A percentile compares a stretch with the other conserved stretches of the same genome.
Conservation (phyloP, 108 stramenopile genomes). For the Nitzschia inconspicua region DNA sequence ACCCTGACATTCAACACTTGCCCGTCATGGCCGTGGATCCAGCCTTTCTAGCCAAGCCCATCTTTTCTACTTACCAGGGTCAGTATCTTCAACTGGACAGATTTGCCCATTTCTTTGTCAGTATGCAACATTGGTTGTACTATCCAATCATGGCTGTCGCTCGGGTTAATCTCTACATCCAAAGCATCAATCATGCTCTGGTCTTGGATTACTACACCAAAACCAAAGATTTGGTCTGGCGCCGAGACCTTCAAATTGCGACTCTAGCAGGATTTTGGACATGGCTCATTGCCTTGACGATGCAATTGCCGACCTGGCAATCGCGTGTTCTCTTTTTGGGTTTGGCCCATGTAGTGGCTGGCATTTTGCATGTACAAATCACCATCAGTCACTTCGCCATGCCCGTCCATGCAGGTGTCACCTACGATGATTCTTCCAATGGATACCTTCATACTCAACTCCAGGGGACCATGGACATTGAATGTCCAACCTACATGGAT, state of each 20-base stretch:
- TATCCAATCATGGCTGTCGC: constrained; percentile 88
- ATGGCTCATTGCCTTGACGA: constrained; percentile 50
- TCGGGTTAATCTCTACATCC: constrained; percentile 83
- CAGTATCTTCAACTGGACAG: constrained; percentile 60
- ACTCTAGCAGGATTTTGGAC: constrained; percentile 54
- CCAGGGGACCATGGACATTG: constrained; percentile 75
- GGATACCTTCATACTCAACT: constrained; percentile 62
- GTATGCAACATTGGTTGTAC: constrained; percentile 84
- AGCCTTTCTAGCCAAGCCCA: constrained; percentile 28
- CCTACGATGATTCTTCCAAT: constrained; percentile 45
- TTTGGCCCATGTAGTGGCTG: constrained; percentile 76
- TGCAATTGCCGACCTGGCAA: constrained; percentile 38
- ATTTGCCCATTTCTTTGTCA: constrained; percentile 64
- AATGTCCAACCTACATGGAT: constrained; percentile 76
- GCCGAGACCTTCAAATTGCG: constrained; percentile 45
- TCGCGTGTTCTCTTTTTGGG: constrained; percentile 61
- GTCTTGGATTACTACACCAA: constrained; percentile 24
- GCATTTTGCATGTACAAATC: constrained; percentile 79
- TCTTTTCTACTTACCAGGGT: constrained; percentile 82
- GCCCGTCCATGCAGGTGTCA: constrained; percentile 17
- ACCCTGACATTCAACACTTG: constrained; percentile 95
- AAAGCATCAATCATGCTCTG: constrained; percentile 45
- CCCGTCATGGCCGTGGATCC: constrained; percentile 76
- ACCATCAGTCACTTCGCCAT: constrained; percentile 40
- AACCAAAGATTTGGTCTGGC: constrained; percentile 22